phyloP scores from a whole-genome alignment of 805 yeast genomes.

The Ogataea ganodermae region DNA sequence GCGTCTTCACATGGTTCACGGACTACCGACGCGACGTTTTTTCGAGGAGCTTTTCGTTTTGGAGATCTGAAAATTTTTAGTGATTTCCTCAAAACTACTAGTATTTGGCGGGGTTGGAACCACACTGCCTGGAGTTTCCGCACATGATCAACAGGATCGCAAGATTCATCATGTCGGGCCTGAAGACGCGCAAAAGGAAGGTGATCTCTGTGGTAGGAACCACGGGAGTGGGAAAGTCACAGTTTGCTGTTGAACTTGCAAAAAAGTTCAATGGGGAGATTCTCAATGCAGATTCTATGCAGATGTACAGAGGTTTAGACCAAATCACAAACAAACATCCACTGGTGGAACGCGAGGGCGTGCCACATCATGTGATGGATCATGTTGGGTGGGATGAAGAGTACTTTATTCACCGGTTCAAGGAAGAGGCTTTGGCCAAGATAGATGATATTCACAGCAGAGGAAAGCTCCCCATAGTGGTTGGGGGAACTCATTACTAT shows the following conservation, averaged over 20 bases:
- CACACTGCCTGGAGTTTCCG: not conserved
- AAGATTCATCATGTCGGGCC: not conserved
- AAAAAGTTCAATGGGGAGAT: slow-evolving; percentile 78
- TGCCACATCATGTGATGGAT: slow-evolving; percentile 86
- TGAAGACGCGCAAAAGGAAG: slow-evolving; percentile 5
- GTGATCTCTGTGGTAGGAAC: slow-evolving; percentile 60
- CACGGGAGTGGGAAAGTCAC: slow-evolving; percentile 96
- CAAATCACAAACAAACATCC: slow-evolving; percentile 94
- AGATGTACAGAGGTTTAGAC: slow-evolving; percentile 73
- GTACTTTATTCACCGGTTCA: slow-evolving; percentile 78
- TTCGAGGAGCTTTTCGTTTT: not conserved
- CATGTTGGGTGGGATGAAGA: slow-evolving; percentile 81
- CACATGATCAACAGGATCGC: not conserved
- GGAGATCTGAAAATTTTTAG: not conserved
- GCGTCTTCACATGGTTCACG: too few relatives aligned
- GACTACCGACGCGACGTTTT: too few relatives aligned
- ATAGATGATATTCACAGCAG: slow-evolving; percentile 65
- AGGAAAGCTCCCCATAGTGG: slow-evolving; percentile 80
- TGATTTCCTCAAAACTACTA: not conserved
- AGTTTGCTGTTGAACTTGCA: slow-evolving; percentile 80
- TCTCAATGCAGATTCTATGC: slow-evolving; percentile 97
- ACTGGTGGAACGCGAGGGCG: slow-evolving; percentile 64
- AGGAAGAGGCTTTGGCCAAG: slow-evolving; percentile 62
- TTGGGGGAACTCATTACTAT: slow-evolving; percentile 97
- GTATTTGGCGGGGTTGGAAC: too few relatives aligned